Evolutionary conservation across 495 filamentous ascomycete genomes (phyloP), one percentile per base, ranked within the genome.

Genomic region (Talaromyces wortmannii): DNA sequence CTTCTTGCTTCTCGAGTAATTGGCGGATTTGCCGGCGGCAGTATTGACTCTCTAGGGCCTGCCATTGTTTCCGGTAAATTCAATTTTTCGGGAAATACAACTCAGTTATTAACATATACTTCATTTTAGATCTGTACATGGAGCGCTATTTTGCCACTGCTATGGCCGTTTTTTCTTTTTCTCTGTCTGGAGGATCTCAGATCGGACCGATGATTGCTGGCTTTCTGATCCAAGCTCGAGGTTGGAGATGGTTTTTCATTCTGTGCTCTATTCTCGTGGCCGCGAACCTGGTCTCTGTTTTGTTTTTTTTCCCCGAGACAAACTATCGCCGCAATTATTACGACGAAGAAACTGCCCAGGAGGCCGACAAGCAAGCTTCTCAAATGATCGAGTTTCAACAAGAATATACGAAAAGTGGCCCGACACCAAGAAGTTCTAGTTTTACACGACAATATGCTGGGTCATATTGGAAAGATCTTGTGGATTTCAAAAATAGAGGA

Each of bases 81-180:
- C 47, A 10, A 16, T 15, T 17, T 16, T 43, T 15, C 36, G 17
- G 48, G 8, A 15, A 15, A 18, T 43, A 10, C 31, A 4, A 16
- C 2, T 44, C 7, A n/a, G 30, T 4, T 7, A n/a, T 11, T 48
- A 8, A 48, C 17, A 55, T 53, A 54, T 57, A 50, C 23, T 7
- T 33, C 2, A 6, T 45, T 45, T 7, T 32, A 69, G 68, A 74
- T 48, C 42, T 74, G 16, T 74, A 68, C 55, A 61, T 63, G 42
- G 71, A 74, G 50, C 61, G 65, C 42, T 67, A 74, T 48, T 74
- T 72, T 50, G 62, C 71, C 6, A 72, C 65, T 31, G 67, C 71
- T 6, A 74, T 74, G 71, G 71, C 71, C 2, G 50, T 64, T 1
- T 74, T 72, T 32, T 62, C 69, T 7, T 60, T 68, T 2, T 67